Evolutionary conservation across 768 basidiomycete species (phyloP), one percentile per base, ranked within the genome.

Genomic region (Leccinum rimulosum): DNA sequence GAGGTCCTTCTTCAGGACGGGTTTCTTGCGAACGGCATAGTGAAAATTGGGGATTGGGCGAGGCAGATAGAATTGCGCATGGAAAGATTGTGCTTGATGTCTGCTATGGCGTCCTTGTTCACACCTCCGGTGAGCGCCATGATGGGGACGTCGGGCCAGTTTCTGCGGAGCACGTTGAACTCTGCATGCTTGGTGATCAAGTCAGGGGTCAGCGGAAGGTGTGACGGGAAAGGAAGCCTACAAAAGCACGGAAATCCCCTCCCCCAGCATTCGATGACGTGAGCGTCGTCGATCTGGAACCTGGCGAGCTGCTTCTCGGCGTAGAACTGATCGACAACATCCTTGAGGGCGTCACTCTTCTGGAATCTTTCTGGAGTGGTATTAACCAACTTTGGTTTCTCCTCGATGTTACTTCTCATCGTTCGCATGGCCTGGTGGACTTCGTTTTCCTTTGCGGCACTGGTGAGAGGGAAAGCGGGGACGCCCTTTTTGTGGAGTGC

Each of bases 41-140:
- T 82, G 78, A 5, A 99, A 79, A 71, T 99, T 99, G n/a, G 86
- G 80, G 95, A 95, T 65, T 93, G 89, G 3, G 77, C 81, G 56
- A 96, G 81, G 52, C 61, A 72, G 25, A 82, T 78, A 10, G 81
- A 79, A 55, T 85, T 83, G 25, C 68, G 69, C 58, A 98, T 81
- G 28, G 82, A 76, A 9, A 98, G 83, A 12, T 84, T 84, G n/a
- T 77, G 70, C 55, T 88, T 82, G 67, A 99, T 91, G 73, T 98
- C 95, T 22, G 84, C 79, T 49, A 89, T 82, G 1, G 89, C 88
- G 55, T 85, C 80, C 43, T 81, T 77, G 68, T 92, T 93, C 4
- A 95, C 97, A 1, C 96, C 98, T 7, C 95, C 97, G 0, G 97
- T 98, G 50, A 98, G 80, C 0, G 97, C 97, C 85, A 98, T 97